A percentile compares a stretch with the other conserved stretches of the same genome.
Evolutionary conservation across 192 early-diverging fungal species (phyloP).

Genomic region (Coemansia reversa): DNA sequence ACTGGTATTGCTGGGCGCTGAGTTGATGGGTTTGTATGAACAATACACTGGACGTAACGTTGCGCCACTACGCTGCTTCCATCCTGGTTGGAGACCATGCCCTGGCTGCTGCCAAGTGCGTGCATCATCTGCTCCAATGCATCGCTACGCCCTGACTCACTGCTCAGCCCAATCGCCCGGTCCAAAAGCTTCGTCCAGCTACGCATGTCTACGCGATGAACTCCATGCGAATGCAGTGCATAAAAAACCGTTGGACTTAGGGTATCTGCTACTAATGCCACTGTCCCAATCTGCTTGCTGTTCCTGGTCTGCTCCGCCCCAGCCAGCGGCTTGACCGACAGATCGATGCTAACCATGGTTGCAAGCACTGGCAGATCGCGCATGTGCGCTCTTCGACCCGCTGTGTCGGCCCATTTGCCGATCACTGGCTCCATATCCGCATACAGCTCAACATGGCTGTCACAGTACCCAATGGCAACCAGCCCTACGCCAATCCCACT

Average conservation of each 20-base stretch:
- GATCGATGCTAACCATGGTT: conserved; percentile 57
- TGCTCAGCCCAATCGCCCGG: conserved; percentile 28
- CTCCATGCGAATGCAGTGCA: conserved; percentile 67
- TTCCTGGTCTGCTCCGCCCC: neutral
- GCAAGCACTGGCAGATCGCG: conserved; percentile 54
- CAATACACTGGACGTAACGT: conserved; percentile 42
- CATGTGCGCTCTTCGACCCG: conserved; percentile 4
- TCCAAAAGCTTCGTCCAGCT: conserved; percentile 55
- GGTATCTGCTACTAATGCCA: conserved; percentile 60
- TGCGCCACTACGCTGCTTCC: conserved; percentile 18
- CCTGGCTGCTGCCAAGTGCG: conserved; percentile 23
- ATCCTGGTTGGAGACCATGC: neutral
- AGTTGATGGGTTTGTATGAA: conserved; percentile 33
- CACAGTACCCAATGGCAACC: conserved; percentile 59
- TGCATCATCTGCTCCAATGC: conserved; percentile 34
- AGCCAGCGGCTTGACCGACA: conserved; percentile 39
- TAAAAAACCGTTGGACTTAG: conserved; percentile 65
- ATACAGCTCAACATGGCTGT: conserved; percentile 64
- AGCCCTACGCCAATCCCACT: conserved; percentile 52
- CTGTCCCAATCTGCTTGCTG: conserved; percentile 28
- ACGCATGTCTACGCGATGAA: conserved; percentile 62
- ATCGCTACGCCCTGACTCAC: conserved; percentile 14
- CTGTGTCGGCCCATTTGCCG: conserved; percentile 33
- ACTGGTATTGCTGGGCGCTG: conserved; percentile 40
- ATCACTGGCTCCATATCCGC: conserved; percentile 60